A percentile compares a stretch with the other conserved stretches of the same genome.
Evolutionary conservation across 1,284 basidiomycete genomes (phyloP).

Genomic region (Moesziomyces antarcticus): DNA sequence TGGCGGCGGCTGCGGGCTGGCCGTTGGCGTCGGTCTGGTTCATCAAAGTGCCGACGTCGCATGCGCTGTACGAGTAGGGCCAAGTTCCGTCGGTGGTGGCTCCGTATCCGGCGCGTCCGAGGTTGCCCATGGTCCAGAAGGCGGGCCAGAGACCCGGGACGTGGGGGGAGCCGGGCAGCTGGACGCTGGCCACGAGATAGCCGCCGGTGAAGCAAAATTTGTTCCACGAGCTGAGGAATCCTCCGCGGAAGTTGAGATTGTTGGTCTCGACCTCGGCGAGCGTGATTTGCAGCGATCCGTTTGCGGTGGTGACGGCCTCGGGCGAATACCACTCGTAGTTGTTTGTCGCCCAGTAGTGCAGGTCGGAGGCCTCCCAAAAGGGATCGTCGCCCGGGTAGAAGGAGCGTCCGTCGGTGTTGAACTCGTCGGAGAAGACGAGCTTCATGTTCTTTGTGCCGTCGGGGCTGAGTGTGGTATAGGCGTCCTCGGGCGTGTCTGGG

Average conservation of each 20-base stretch:
- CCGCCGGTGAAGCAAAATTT: slow-evolving; percentile 96
- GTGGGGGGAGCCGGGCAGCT: slow-evolving; percentile 79
- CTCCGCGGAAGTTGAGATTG: slow-evolving; percentile 75
- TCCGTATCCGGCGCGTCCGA: slow-evolving; percentile 65
- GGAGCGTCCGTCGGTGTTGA: slow-evolving; percentile 63
- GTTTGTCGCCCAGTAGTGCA: slow-evolving; percentile 76
- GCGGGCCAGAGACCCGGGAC: slow-evolving; percentile 68
- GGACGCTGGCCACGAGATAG: slow-evolving; percentile 80
- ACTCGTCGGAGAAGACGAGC: slow-evolving; percentile 68
- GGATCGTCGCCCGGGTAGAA: slow-evolving; percentile 75
- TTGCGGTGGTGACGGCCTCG: slow-evolving; percentile 78
- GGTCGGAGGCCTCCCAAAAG: slow-evolving; percentile 78
- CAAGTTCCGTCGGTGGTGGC: slow-evolving; percentile 75
- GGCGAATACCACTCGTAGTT: slow-evolving; percentile 76
- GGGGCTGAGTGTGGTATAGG: slow-evolving; percentile 70
- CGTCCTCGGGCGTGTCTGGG: slow-evolving; percentile 66
- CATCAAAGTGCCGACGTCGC: slow-evolving; percentile 60
- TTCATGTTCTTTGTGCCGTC: slow-evolving; percentile 58
- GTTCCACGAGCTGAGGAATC: slow-evolving; percentile 76
- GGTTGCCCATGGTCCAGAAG: slow-evolving; percentile 88
- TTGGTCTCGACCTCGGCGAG: slow-evolving; percentile 70
- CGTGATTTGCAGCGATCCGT: slow-evolving; percentile 83
- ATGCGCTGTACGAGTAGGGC: slow-evolving; percentile 73
- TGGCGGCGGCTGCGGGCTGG: slow-evolving; percentile 30
- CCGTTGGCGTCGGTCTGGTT: slow-evolving; percentile 59